These are phyloP conservation scores for Chenopodium album DNA, from an alignment of 148 eudicot genomes.

Conservation along the genomic window DNA sequence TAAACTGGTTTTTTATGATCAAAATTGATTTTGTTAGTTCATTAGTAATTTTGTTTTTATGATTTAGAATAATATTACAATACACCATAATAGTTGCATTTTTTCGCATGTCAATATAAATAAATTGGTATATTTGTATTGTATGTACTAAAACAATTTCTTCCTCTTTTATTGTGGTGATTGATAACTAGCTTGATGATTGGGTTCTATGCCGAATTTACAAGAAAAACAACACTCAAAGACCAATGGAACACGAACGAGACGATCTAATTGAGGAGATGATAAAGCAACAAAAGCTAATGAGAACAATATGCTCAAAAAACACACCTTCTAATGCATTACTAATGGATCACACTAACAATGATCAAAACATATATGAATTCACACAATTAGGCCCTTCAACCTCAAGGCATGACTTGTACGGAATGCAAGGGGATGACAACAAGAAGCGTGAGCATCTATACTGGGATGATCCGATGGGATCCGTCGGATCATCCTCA, in stretches of 20 bases:
- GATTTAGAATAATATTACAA: neutral
- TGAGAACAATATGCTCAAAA: constrained; percentile 31
- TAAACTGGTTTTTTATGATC: neutral
- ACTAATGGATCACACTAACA: constrained; percentile 17
- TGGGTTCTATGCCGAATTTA: constrained; percentile 51
- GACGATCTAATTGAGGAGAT: constrained; percentile 35
- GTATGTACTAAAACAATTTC: neutral
- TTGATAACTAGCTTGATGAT: constrained; percentile 35
- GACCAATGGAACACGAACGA: constrained; percentile 31
- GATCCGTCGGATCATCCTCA: constrained; percentile 32
- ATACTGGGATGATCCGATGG: constrained; percentile 35
- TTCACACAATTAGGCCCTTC: constrained; percentile 22
- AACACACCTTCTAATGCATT: neutral
- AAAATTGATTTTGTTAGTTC: neutral
- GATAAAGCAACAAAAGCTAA: constrained; percentile 34
- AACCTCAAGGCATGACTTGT: constrained; percentile 15
- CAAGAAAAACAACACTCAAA: constrained; percentile 43
- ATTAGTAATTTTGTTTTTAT: neutral
- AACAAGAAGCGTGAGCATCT: neutral
- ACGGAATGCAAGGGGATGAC: neutral
- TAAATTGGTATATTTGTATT: neutral
- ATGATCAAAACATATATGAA: constrained; percentile 23
- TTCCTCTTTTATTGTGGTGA: neutral
- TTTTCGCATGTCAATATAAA: neutral
- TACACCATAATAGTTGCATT: too few species aligned